Evolutionary conservation across 345 rosid genomes (phyloP), one percentile per base, ranked within the genome.

Genomic region (Eucalyptus sp.): DNA sequence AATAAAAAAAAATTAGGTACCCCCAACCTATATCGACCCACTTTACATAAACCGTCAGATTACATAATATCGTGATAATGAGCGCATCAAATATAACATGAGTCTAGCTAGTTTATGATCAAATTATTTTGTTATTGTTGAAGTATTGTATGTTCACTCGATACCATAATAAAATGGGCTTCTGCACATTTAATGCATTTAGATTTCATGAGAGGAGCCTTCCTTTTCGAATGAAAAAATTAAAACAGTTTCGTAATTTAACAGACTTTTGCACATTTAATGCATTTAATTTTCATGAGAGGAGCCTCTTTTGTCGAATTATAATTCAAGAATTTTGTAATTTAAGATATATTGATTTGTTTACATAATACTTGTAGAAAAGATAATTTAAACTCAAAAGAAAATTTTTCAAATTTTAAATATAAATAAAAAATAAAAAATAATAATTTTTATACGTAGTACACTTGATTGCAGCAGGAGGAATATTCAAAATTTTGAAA

Each of bases 331-430:
- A 62, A n/a, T 29, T 29, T 62, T 62, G 68, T 13, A 62, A 62
- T 62, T 62, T 11, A 62, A 62, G 31, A 62, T 62, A 62, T 16
- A 7, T 62, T 62, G 31, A 62, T 62, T 60, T 62, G 33, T 12
- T 62, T 62, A 62, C 68, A 62, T 13, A 27, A 62, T 27, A 27
- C 68, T 62, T 62, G n/a, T 27, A 62, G 31, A 12, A 62, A 62
- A 62, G 8, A 62, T 62, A 62, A 62, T 27, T 29, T 6, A 10
- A 62, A 62, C 68, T 6, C 17, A 29, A 0, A 62, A 62, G 33
- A 62, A 27, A 29, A 0, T 12, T 2, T 27, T 27, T 27, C 7
- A n/a, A 64, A 64, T n/a, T n/a, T 0, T n/a, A n/a, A 15, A 31
- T 66, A 3, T 8, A 16, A 66, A 66, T 33, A 31, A 66, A 62